Base-by-base conservation (phyloP, 129 eudicot species). In the Deinandra increscens region DNA sequence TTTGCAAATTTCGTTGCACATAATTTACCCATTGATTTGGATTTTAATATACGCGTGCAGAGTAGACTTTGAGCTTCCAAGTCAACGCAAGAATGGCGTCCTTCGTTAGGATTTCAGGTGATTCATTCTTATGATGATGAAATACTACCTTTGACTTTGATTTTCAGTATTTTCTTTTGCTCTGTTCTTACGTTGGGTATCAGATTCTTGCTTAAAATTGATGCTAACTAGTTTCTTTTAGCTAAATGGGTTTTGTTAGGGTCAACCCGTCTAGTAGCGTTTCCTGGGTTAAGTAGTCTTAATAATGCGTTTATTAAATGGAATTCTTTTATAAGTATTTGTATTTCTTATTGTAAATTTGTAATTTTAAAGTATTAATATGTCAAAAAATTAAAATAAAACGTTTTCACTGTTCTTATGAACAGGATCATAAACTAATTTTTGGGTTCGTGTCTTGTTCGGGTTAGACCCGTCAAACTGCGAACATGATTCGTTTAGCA, bases 51-150 rank as follows among this genome's bases (percentile, higher is more conserved):
- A 11, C 33, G 23, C 4, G 22, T 34, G 20, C 23, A 59, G 43
- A 22, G 38, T 17, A 14, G 13, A 29, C 43, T 29, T 6, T 29
- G 19, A 60, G 10, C 66, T 34, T 36, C 12, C 0, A 37, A 36
- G 68, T 62, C 68, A 62, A 62, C 48, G 22, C 68, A 38, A 1
- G 3, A 36, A 62, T 62, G 68, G 48, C 68, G 12, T n/a, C 68
- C 68, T 62, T 62, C 17, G 68, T 62, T 62, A 62, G 68, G 49
- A 62, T 62, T 62, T 62, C 68, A 62, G 68, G 68, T 11, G 36
- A 55, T 55, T 55, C 5, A 11, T 55, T 53, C 31, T 26, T 26
- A 26, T 26, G 31, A 26, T 26, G 31, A 26, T 26, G n/a, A 5
- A 45, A 14, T 13, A 45, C 4, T 4, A 17, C 9, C 4, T n/a